Evolutionary conservation across 306 rosid genomes (phyloP).

Genomic region (Glycine soja): DNA sequence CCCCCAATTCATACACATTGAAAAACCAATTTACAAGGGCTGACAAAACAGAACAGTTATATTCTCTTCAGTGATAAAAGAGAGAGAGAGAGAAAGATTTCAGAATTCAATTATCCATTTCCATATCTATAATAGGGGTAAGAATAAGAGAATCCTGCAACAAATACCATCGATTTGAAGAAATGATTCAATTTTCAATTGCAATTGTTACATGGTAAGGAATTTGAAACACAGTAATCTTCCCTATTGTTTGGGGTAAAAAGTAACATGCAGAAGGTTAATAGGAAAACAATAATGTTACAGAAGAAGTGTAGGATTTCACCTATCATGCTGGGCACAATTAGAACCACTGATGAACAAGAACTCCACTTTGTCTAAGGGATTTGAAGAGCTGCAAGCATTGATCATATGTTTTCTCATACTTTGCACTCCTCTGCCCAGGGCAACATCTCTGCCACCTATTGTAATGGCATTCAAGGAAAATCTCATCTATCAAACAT

Average conservation of each 20-base stretch:
- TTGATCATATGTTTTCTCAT: constrained; percentile 81
- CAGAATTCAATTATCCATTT: constrained; percentile 29
- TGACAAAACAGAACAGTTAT: constrained; percentile 21
- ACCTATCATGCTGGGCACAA: constrained; percentile 36
- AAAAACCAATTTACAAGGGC: not conserved
- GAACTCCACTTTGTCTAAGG: constrained; percentile 88
- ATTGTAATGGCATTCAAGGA: constrained; percentile 95
- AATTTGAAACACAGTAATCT: constrained; percentile 39
- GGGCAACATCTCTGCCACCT: constrained; percentile 99
- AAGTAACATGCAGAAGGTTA: constrained; percentile 29
- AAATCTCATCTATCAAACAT: constrained; percentile 89
- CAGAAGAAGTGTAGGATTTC: constrained; percentile 28
- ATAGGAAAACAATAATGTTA: constrained; percentile 41
- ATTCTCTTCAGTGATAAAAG: not conserved
- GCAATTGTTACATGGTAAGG: constrained; percentile 53
- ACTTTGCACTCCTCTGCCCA: constrained; percentile 87
- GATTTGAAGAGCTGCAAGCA: constrained; percentile 81
- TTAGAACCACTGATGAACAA: constrained; percentile 98
- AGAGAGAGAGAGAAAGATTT: not conserved
- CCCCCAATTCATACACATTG: too few species aligned
- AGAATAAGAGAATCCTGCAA: not conserved
- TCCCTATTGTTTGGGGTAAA: constrained; percentile 35
- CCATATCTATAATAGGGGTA: constrained; percentile 22
- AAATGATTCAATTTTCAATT: constrained; percentile 54
- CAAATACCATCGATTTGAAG: constrained; percentile 34